A percentile compares a stretch with the other conserved stretches of the same genome.
phyloP scores from a whole-genome alignment of 257 asterid genomes.

The Craterostigma plantagineum region DNA sequence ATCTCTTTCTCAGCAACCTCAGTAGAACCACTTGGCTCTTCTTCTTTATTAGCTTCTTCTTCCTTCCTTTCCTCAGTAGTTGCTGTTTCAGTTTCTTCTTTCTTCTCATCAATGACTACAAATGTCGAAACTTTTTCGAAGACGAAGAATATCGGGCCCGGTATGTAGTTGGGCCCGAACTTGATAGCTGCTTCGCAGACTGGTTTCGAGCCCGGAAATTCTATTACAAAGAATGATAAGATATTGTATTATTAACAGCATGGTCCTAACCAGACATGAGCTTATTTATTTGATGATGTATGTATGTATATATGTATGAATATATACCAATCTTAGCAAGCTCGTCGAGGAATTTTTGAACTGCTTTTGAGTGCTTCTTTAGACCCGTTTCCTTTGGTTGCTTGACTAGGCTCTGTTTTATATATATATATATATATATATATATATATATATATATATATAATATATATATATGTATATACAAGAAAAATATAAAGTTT shows the following conservation, averaged over 20 bases:
- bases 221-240: constrained; percentile 14
- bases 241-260: no score
- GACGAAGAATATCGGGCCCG: constrained; percentile 59
- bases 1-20: constrained; percentile 37
- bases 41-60: constrained; percentile 14
- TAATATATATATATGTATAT: no score
- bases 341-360: constrained; percentile 67
- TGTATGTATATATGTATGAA: no score
- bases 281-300: no score
- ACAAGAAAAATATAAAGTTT: no score
- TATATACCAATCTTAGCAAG: constrained; percentile 62
- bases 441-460: no score
- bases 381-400: constrained; percentile 41
- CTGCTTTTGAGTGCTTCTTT: constrained; percentile 63
- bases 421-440: neutral
- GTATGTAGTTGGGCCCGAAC: constrained; percentile 37
- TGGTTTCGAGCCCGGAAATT: constrained; percentile 61
- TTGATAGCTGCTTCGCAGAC: constrained; percentile 46
- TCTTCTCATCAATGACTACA: constrained; percentile 23
- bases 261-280: neutral
- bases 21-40: constrained; percentile 13
- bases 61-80: constrained; percentile 7
- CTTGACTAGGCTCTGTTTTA: constrained; percentile 36
- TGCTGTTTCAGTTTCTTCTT: constrained; percentile 9
- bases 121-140: constrained; percentile 54